Conservation (phyloP, 225 moss, liverwort and hornwort species). For the Sphagnum contortum region DNA sequence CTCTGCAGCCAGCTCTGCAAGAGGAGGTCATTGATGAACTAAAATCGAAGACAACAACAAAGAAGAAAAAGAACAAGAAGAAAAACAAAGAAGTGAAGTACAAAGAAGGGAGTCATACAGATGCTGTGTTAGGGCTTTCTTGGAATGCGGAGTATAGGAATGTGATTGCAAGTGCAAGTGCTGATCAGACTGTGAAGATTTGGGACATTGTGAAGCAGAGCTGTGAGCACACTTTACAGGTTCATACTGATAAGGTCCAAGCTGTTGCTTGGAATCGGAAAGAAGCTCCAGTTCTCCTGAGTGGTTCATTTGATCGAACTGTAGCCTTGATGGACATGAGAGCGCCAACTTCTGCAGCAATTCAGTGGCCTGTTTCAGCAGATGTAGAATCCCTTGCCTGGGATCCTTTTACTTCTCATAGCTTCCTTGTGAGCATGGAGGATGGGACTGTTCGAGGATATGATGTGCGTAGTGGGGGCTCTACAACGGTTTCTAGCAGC, state of each 20-base stretch:
- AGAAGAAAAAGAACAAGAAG: constrained; percentile 50
- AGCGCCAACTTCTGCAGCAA: constrained; percentile 68
- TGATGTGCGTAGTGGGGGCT: constrained; percentile 57
- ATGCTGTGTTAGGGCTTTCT: constrained; percentile 78
- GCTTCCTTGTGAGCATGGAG: constrained; percentile 80
- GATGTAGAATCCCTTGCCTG: constrained; percentile 86
- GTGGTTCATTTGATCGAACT: constrained; percentile 86
- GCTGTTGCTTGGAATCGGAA: constrained; percentile 83
- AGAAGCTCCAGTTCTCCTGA: constrained; percentile 81
- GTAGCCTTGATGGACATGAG: constrained; percentile 86
- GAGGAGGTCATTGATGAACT: constrained; percentile 5
- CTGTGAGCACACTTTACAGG: constrained; percentile 79
- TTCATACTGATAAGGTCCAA: constrained; percentile 86
- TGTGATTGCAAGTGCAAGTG: constrained; percentile 92
- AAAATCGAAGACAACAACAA: constrained; percentile 13
- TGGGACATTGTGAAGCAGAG: constrained; percentile 86
- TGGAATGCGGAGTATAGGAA: constrained; percentile 86
- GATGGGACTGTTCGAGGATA: constrained; percentile 68
- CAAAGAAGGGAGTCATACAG: constrained; percentile 90
- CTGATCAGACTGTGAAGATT: constrained; percentile 80
- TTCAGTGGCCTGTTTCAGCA: constrained; percentile 80
- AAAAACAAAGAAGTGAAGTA: constrained; percentile 44
- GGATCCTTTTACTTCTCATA: constrained; percentile 67
- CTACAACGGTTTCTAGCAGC: background rate
- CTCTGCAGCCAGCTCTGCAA: constrained; percentile 13